Base-by-base conservation (phyloP, 352 stramenopile genomes). In the Aphanomyces cochlioides region DNA sequence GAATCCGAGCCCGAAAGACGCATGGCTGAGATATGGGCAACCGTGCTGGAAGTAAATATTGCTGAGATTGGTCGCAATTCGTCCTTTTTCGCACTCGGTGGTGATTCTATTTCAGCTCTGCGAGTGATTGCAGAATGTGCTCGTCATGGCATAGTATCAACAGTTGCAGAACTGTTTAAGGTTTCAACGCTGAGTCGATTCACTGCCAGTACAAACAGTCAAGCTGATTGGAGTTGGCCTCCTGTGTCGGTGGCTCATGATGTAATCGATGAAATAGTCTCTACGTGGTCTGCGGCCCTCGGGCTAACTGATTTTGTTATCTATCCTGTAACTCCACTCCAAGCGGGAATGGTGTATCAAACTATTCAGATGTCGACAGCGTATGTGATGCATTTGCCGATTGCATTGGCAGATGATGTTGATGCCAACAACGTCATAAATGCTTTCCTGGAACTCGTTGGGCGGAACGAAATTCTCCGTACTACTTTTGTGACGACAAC, bases 401-500 rank as follows among this genome's bases (percentile, higher is more conserved):
- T 61, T 61, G 28, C 28, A 28, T 28, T 28, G 28, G 0, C 54
- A 12, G 37, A 58, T 3, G 15, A 36, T 37, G 15, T 19, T 7
- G 15, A 36, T 36, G 15, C 8, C 21, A 17, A 28, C 19, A 7
- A 19, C 17, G 50, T 8, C 50, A 28, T 37, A 19, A 36, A 58
- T 19, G 15, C 50, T 13, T 58, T 58, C 17, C 15, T 37, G 17
- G 17, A 36, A 19, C 10, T 58, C 15, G 50, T 19, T 58, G 7
- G 21, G 50, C 7, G 36, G 2, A 17, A 19, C 50, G 50, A 58
- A 19, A 58, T 58, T 19, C 21, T 61, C 19, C 54, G 28, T n/a
- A 61, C 54, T 1, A 61, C 54, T 39, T 61, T 61, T 61, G 54
- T 40, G 54, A 61, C 54, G 13, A 40, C 28, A 37, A 40, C 54